Percentiles rank a stretch among this genome's conserved stretches.
Conservation (phyloP, 768 basidiomycete genomes). For the Pleurotus salmoneostramineus region DNA sequence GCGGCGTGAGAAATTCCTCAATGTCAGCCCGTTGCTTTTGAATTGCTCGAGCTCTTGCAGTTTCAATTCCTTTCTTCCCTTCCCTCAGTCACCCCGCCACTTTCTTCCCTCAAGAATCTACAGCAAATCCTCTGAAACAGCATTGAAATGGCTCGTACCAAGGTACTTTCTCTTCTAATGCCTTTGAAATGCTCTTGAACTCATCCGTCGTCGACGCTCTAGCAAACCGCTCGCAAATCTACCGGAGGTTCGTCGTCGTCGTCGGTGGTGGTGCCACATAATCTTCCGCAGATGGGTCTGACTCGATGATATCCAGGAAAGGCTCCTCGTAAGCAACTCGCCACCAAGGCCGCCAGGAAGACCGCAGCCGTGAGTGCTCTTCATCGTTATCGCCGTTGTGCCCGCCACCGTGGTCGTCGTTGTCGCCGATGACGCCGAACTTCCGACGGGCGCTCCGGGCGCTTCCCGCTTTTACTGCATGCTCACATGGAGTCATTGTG, state of each 20-base stretch:
- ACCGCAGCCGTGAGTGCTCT: slow-evolving; percentile 59
- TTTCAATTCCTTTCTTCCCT: slow-evolving; percentile 28
- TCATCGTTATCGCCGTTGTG: slow-evolving; percentile 19
- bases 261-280: slow-evolving; percentile 13
- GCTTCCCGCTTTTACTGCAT: no score
- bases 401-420: slow-evolving; percentile 17
- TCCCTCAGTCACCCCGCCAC: slow-evolving; percentile 31
- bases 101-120: slow-evolving; percentile 19
- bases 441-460: no score
- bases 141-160: slow-evolving; percentile 79
- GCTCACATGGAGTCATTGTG: slow-evolving; percentile 9
- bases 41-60: slow-evolving; percentile 29
- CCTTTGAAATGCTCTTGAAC: slow-evolving; percentile 14
- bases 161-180: slow-evolving; percentile 41
- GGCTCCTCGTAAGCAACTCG: slow-evolving; percentile 91
- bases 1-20: slow-evolving; percentile 38
- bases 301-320: slow-evolving; percentile 49
- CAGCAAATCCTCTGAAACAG: slow-evolving; percentile 15
- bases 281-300: slow-evolving; percentile 11
- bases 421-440: slow-evolving; percentile 5
- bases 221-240: slow-evolving; percentile 99
- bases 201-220: slow-evolving; percentile 24
- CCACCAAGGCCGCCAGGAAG: slow-evolving; percentile 94
- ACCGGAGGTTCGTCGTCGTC: slow-evolving; percentile 75
- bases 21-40: slow-evolving; percentile 13